These are phyloP conservation scores for Yarrowia sp. DNA, from an alignment of 805 yeast genomes.

Conservation along the genomic window DNA sequence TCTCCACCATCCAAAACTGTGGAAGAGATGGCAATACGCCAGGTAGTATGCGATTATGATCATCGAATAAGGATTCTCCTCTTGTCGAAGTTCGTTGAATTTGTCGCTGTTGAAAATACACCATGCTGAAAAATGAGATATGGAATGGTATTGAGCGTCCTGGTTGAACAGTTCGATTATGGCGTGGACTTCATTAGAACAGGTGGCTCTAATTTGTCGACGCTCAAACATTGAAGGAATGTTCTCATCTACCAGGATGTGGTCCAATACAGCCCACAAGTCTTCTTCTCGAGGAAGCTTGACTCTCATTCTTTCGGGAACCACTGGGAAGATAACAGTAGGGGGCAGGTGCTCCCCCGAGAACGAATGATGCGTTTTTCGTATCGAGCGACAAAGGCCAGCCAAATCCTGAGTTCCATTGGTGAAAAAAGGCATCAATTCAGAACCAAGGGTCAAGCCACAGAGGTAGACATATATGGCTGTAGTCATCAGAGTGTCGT, in stretches of 20 bases:
- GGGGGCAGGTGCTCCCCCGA: neutral
- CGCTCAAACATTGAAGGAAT: neutral
- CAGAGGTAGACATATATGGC: neutral
- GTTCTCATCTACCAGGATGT: neutral
- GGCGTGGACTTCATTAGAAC: neutral
- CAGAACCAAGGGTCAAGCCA: neutral
- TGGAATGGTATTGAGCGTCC: neutral
- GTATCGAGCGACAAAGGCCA: neutral
- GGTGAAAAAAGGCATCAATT: slow-evolving; percentile 6
- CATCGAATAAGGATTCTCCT: neutral
- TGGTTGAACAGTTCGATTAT: slow-evolving; percentile 10
- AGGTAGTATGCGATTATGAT: neutral
- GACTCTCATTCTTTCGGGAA: neutral
- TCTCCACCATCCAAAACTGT: slow-evolving; percentile 6
- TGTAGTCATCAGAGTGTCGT: neutral
- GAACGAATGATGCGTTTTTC: neutral
- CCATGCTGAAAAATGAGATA: slow-evolving; percentile 5
- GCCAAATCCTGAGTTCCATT: neutral
- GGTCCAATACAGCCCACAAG: neutral
- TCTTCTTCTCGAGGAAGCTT: slow-evolving; percentile 13
- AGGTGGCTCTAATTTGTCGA: neutral
- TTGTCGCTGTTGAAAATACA: neutral
- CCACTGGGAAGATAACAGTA: neutral
- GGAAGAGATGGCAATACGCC: slow-evolving; percentile 10
- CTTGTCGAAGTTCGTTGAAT: neutral